Evolutionary conservation across 306 rosid species (phyloP).

Genomic region (Pueraria montana): DNA sequence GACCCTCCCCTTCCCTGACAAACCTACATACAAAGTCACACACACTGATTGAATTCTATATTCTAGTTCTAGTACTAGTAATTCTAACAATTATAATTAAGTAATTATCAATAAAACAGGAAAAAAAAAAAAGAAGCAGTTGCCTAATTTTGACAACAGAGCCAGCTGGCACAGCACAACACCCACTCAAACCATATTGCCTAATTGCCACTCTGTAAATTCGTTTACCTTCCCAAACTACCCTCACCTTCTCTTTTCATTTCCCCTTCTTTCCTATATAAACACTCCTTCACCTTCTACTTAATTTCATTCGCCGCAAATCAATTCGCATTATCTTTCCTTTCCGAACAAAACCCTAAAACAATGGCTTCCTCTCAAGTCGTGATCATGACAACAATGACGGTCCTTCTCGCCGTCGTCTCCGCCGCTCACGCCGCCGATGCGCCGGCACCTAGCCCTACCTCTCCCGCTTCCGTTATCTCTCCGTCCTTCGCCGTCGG

Average conservation of each 20-base stretch:
- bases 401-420: conserved; percentile 50
- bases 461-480: conserved; percentile 61
- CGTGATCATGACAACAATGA: conserved; percentile 54
- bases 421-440: conserved; percentile 60
- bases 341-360: conserved; percentile 44
- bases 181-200: conserved; percentile 2
- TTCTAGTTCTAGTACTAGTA: too few species aligned
- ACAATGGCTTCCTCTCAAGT: conserved; percentile 70
- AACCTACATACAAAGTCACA: background rate
- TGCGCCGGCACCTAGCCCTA: conserved; percentile 79
- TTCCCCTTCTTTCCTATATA: conserved; percentile 51
- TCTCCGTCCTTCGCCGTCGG: conserved; percentile 66
- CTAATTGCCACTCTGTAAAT: conserved; percentile 63
- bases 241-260: conserved; percentile 47
- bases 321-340: background rate
- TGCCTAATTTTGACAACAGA: background rate
- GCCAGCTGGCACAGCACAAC: conserved; percentile 58
- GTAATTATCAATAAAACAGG: too few species aligned
- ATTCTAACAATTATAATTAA: too few species aligned
- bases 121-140: background rate
- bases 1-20: background rate
- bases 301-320: background rate
- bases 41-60: too few species aligned
- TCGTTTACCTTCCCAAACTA: conserved; percentile 61
- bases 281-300: background rate